Evolutionary conservation across 495 filamentous ascomycete species (phyloP).

Genomic region (Neurospora sp.): DNA sequence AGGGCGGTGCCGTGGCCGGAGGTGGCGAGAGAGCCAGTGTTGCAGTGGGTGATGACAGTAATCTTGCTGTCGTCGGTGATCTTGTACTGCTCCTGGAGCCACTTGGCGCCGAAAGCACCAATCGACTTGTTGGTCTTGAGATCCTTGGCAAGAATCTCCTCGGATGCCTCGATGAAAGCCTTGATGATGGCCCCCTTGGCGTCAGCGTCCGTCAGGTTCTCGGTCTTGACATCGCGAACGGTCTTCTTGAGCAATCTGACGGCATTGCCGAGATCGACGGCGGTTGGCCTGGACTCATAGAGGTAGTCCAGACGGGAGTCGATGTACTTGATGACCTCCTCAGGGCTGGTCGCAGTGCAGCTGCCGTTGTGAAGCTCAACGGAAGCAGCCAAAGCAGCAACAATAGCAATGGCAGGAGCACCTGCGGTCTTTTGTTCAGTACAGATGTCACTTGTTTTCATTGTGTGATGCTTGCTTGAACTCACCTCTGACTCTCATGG

Average conservation of each 20-base stretch:
- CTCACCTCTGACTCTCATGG: slow-evolving; percentile 64
- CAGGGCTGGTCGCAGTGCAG: slow-evolving; percentile 32
- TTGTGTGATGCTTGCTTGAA: neutral
- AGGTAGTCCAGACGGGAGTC: slow-evolving; percentile 69
- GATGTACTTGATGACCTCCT: slow-evolving; percentile 58
- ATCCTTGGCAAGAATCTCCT: slow-evolving; percentile 82
- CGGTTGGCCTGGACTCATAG: slow-evolving; percentile 78
- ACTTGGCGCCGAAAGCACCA: slow-evolving; percentile 71
- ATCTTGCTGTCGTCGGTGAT: slow-evolving; percentile 37
- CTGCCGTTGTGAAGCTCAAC: slow-evolving; percentile 54
- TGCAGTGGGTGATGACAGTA: slow-evolving; percentile 88
- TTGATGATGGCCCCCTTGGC: slow-evolving; percentile 39
- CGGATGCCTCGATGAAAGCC: slow-evolving; percentile 67
- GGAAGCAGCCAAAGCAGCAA: slow-evolving; percentile 78
- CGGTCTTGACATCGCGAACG: slow-evolving; percentile 29
- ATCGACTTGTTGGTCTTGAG: slow-evolving; percentile 77
- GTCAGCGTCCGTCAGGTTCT: slow-evolving; percentile 20
- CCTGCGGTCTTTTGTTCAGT: slow-evolving; percentile 36
- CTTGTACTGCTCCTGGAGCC: slow-evolving; percentile 49
- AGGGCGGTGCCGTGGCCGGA: slow-evolving; percentile 94
- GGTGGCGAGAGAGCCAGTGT: slow-evolving; percentile 94
- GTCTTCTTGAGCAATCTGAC: slow-evolving; percentile 62
- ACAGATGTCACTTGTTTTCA: neutral
- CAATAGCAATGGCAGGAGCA: slow-evolving; percentile 93
- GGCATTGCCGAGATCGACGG: slow-evolving; percentile 89